phyloP scores from a whole-genome alignment of 139 green algal genomes.

The Ostreobium quekettii region DNA sequence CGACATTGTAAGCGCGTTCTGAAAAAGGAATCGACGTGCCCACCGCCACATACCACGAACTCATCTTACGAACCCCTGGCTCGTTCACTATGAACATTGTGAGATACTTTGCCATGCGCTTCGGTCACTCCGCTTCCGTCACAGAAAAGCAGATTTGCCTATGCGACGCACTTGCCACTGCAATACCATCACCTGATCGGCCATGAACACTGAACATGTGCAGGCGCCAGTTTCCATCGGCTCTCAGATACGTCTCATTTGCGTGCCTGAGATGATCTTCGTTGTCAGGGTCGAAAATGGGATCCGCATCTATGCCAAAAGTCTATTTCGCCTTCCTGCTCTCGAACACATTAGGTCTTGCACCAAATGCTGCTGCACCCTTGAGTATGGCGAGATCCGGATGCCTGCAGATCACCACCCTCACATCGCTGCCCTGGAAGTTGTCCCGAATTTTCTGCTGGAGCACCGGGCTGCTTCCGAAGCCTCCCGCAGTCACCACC shows the following conservation, averaged over 20 bases:
- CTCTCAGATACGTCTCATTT: not conserved
- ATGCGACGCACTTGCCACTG: no score
- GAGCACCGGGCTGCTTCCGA: not conserved
- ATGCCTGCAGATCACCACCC: not conserved
- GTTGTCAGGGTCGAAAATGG: not conserved
- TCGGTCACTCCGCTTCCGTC: no score
- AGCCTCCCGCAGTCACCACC: not conserved
- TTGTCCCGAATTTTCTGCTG: not conserved
- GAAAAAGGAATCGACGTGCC: no score
- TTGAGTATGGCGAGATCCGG: not conserved
- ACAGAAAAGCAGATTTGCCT: no score
- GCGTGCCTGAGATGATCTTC: not conserved
- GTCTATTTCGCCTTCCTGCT: not conserved
- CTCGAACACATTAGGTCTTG: not conserved
- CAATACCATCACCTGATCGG: not conserved
- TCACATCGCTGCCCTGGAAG: not conserved
- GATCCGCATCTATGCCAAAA: not conserved
- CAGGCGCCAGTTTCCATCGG: not conserved
- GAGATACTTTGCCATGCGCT: no score
- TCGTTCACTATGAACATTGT: no score
- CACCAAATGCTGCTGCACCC: not conserved
- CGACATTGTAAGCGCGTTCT: no score
- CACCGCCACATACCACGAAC: no score
- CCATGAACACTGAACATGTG: not conserved
- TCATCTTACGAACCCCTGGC: no score